Percentiles rank a stretch among this genome's conserved stretches.
These are phyloP conservation scores for Zelopaecilomyces penicillatus DNA, from an alignment of 2,329 filamentous ascomycete species.

Conservation along the genomic window DNA sequence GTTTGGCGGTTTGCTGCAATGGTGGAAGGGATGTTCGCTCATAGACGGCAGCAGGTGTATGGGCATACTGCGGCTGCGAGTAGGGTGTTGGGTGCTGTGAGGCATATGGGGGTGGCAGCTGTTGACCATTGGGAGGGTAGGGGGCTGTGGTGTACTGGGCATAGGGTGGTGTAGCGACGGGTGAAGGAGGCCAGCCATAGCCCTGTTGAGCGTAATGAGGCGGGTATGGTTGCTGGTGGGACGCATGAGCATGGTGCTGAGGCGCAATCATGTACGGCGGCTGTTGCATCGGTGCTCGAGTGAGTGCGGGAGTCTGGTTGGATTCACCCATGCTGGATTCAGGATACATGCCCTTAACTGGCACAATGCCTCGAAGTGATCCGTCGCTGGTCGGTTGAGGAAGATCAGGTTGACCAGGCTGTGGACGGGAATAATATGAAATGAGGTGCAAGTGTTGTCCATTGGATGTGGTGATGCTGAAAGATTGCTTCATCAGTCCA, in stretches of 20 bases:
- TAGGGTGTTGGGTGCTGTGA: slow-evolving; percentile 22
- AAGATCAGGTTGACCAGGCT: slow-evolving; percentile 63
- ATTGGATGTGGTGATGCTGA: slow-evolving; percentile 90
- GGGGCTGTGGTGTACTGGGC: slow-evolving; percentile 34
- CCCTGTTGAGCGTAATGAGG: slow-evolving; percentile 35
- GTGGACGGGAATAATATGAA: slow-evolving; percentile 85
- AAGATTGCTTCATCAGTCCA: slow-evolving; percentile 98
- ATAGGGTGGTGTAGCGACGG: slow-evolving; percentile 46
- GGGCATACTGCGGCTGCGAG: slow-evolving; percentile 18
- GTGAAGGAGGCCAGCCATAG: slow-evolving; percentile 49
- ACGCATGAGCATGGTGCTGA: slow-evolving; percentile 22
- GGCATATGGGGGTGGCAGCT: slow-evolving; percentile 20
- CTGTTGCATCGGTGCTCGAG: slow-evolving; percentile 59
- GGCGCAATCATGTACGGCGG: slow-evolving; percentile 29
- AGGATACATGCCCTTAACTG: slow-evolving; percentile 91
- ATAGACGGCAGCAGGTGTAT: slow-evolving; percentile 14
- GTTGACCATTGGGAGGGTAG: slow-evolving; percentile 24
- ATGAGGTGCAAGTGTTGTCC: slow-evolving; percentile 92
- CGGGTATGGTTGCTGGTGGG: slow-evolving; percentile 24
- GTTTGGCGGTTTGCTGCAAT: slow-evolving; percentile 21
- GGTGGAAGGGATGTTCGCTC: slow-evolving; percentile 31
- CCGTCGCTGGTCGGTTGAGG: slow-evolving; percentile 77
- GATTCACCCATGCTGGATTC: slow-evolving; percentile 88
- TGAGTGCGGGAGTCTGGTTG: slow-evolving; percentile 71
- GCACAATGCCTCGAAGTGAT: slow-evolving; percentile 69